Base-by-base conservation (phyloP, 768 basidiomycete species). In the Boletellus ananas region DNA sequence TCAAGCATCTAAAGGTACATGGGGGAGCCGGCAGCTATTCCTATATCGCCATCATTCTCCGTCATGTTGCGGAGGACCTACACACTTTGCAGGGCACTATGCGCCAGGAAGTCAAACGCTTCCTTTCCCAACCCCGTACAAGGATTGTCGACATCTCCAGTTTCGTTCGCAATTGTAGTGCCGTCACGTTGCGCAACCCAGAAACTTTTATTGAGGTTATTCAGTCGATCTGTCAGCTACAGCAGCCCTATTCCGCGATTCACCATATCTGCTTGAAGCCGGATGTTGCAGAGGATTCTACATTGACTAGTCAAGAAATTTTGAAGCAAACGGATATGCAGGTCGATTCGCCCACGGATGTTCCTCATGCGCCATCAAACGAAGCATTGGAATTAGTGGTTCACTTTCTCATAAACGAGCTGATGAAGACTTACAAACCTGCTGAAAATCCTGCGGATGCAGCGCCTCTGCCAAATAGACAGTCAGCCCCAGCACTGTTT, bases 41-140 rank as follows among this genome's bases (percentile, higher is more conserved):
- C 0, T 91, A 93, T 65, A 79, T 93, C 47, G 83, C 85, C 36
- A 88, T 87, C 60, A 87, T 97, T 53, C 74, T 97, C n/a, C 86
- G 96, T 7, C 96, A 99, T 63, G 70, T 91, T 45, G 81, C 94
- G 43, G 96, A 99, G 69, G 90, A 94, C 55, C 60, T 75, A 2
- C 62, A 70, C 3, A 78, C 77, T 8, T 65, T 98, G 37, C 78
- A 81, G 49, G 73, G 72, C 10, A 76, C 90, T 58, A 94, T 99
- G 83, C 80, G 80, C 20, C 84, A 88, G 55, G 87, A 91, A 51
- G 78, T 98, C 61, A 87, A 83, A 58, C 79, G 84, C 2, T 93
- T 87, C 72, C 85, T 96, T 59, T 70, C 78, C 4, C 84, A 86
- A 53, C 77, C 88, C 29, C 83, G 90, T 29, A 77, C 81, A 12